These are phyloP conservation scores for Trametes meyenii DNA, from an alignment of 768 basidiomycete genomes.

Conservation along the genomic window DNA sequence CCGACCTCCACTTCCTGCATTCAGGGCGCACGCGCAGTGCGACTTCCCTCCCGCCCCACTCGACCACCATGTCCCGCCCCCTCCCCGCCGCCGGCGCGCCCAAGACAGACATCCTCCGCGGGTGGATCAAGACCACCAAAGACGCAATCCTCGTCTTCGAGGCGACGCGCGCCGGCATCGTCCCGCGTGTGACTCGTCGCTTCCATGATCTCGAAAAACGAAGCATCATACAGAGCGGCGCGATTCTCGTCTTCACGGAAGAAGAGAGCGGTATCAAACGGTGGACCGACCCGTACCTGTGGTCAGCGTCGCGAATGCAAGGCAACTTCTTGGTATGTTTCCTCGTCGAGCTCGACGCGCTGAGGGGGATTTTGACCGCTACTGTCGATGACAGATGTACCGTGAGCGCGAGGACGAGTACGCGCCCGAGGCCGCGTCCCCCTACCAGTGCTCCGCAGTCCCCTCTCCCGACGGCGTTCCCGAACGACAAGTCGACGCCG, in stretches of 20 bases:
- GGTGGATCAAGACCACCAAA: constrained; percentile 26
- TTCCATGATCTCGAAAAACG: constrained; percentile 28
- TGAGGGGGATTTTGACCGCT: neutral
- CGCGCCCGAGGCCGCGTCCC: constrained; percentile 6
- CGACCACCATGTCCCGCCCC: constrained; percentile 13
- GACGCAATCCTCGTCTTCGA: constrained; percentile 29
- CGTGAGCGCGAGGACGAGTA: constrained; percentile 24
- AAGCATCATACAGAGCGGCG: constrained; percentile 24
- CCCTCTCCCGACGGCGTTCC: neutral
- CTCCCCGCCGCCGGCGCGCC: constrained; percentile 6
- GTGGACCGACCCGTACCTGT: constrained; percentile 28
- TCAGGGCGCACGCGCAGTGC: constrained; percentile 2
- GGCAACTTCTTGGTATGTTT: constrained; percentile 25
- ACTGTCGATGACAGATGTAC: constrained; percentile 19
- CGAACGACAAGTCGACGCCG: constrained; percentile 11
- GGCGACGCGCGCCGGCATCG: constrained; percentile 23
- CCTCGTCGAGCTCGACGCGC: neutral
- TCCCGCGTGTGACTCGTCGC: constrained; percentile 26
- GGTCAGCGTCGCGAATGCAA: constrained; percentile 27
- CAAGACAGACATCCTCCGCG: constrained; percentile 21
- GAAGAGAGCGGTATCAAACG: constrained; percentile 29
- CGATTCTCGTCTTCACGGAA: constrained; percentile 27
- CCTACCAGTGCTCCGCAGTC: constrained; percentile 20
- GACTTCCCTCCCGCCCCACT: neutral
- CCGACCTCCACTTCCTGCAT: constrained; percentile 4